phyloP scores from a whole-genome alignment of 1,284 basidiomycete species.

The Inonotus obliquus region DNA sequence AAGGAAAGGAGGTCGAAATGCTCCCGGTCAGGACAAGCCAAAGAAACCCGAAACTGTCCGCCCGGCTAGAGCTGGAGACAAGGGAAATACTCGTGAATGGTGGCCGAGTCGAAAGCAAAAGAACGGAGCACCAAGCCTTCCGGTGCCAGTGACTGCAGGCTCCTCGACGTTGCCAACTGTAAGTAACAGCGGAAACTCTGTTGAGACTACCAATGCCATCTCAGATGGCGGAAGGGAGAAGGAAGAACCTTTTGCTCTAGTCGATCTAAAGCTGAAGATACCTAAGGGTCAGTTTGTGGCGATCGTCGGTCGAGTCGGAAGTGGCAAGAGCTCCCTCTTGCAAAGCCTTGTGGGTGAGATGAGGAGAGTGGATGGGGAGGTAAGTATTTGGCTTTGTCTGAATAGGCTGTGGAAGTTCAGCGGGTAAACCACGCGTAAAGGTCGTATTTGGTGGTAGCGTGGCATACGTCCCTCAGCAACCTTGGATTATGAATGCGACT shows the following conservation, averaged over 20 bases:
- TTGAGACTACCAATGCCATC: conserved; percentile 36
- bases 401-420: background rate
- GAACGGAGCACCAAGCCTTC: background rate
- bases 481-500: conserved; percentile 79
- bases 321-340: conserved; percentile 68
- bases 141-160: background rate
- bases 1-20: conserved; percentile 12
- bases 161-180: background rate
- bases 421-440: conserved; percentile 25
- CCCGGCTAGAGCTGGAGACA: background rate
- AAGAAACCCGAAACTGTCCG: background rate
- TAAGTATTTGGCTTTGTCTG: conserved; percentile 20
- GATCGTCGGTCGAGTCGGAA: conserved; percentile 70
- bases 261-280: conserved; percentile 51
- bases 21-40: conserved; percentile 3
- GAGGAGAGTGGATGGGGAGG: conserved; percentile 55
- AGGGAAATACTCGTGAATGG: conserved; percentile 2
- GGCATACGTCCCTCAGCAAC: conserved; percentile 71
- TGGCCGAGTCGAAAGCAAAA: conserved; percentile 1
- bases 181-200: background rate
- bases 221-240: conserved; percentile 26
- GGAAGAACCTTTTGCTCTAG: conserved; percentile 59
- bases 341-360: conserved; percentile 80
- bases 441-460: conserved; percentile 63
- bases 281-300: conserved; percentile 63